phyloP scores from a whole-genome alignment of 805 yeast genomes.

The Wickerhamomyces queroliae region DNA sequence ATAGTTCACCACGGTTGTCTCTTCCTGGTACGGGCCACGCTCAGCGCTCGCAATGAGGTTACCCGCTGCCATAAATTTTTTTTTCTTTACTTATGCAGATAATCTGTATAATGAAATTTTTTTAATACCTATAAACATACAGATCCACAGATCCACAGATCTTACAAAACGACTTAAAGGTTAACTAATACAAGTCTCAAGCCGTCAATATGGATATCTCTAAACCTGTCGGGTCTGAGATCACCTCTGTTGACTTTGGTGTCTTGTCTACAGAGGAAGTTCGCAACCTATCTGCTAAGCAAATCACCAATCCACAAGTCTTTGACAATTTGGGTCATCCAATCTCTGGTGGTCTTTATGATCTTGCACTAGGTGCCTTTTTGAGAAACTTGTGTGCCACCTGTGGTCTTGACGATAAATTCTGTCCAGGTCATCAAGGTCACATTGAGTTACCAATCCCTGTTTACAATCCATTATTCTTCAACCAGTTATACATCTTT shows the following conservation, averaged over 20 bases:
- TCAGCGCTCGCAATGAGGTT: constrained; percentile 1
- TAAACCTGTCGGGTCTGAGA: constrained; percentile 93
- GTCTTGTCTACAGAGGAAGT: constrained; percentile 79
- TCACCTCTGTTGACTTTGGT: constrained; percentile 87
- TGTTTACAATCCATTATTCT: constrained; percentile 90
- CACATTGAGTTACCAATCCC: constrained; percentile 96
- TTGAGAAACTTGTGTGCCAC: constrained; percentile 82
- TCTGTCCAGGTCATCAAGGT: constrained; percentile 98
- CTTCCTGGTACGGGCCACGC: too few species aligned
- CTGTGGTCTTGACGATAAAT: constrained; percentile 90
- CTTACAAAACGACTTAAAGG: neutral
- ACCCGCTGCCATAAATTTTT: neutral
- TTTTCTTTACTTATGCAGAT: constrained; percentile 1
- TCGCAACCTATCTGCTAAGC: constrained; percentile 84
- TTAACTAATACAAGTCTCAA: neutral
- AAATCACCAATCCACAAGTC: constrained; percentile 92
- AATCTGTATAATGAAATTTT: neutral
- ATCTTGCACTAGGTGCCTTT: constrained; percentile 93
- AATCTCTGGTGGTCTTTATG: constrained; percentile 87
- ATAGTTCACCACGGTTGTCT: too few species aligned
- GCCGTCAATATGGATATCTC: constrained; percentile 77
- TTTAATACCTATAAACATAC: neutral
- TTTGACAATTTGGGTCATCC: constrained; percentile 97
- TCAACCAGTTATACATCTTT: constrained; percentile 82
- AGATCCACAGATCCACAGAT: neutral